Evolutionary conservation across 2,329 filamentous ascomycete genomes (phyloP).

Genomic region (Lachnellula willkommii): DNA sequence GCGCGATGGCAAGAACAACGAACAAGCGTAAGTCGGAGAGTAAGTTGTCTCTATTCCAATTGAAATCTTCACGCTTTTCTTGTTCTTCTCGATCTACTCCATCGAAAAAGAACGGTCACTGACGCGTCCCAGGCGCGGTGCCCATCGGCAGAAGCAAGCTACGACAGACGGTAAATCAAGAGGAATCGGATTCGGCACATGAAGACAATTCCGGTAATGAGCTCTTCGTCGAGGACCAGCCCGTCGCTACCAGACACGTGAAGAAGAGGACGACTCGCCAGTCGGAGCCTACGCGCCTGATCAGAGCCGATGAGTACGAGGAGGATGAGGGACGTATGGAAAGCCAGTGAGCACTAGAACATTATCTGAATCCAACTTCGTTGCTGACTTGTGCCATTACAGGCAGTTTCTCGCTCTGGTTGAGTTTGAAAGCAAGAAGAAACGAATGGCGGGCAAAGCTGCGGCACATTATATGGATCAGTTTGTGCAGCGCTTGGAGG

Average conservation of each 20-base stretch:
- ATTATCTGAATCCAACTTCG: not conserved
- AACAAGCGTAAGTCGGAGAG: conserved; percentile 21
- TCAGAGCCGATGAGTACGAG: conserved; percentile 22
- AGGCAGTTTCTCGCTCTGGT: conserved; percentile 24
- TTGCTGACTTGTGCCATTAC: not conserved
- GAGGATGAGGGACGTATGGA: conserved; percentile 24
- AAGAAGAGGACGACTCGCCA: conserved; percentile 20
- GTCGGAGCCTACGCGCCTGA: conserved; percentile 16
- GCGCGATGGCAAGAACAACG: conserved; percentile 4
- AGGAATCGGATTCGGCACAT: conserved; percentile 6
- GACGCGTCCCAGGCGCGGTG: conserved; percentile 14
- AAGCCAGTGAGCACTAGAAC: conserved; percentile 22
- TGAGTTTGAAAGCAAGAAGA: conserved; percentile 20
- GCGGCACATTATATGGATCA: conserved; percentile 13
- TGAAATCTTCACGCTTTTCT: not conserved
- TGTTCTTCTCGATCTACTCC: not conserved
- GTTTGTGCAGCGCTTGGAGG: conserved; percentile 12
- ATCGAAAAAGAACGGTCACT: not conserved
- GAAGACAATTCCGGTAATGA: conserved; percentile 9
- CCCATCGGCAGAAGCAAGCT: conserved; percentile 17
- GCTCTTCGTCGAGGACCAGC: conserved; percentile 3
- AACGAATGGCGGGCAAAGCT: conserved; percentile 16
- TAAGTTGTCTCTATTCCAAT: conserved; percentile 1
- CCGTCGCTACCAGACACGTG: conserved; percentile 5
- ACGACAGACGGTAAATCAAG: conserved; percentile 7